Base-by-base conservation (phyloP, 2,329 filamentous ascomycete genomes). In the Hymenoscyphus fraxineus region DNA sequence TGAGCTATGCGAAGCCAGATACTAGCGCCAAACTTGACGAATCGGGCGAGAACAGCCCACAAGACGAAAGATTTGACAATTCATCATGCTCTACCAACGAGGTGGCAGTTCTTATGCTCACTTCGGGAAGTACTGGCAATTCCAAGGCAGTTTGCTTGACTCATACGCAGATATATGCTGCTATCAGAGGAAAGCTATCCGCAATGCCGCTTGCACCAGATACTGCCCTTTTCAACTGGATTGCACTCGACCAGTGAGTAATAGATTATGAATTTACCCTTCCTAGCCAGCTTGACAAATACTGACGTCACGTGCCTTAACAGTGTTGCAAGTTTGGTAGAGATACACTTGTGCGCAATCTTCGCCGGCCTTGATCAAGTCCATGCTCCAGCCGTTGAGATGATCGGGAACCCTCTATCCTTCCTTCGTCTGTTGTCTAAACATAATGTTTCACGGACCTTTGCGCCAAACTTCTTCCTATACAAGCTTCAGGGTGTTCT, bases 301-400 rank as follows among this genome's bases (percentile, higher is more conserved):
- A 27, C 27, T 27, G 3, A 27, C 1, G 27, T 27, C 27, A 27
- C 27, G 27, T 27, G 27, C 27, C 2, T 27, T 27, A 3, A 27
- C 1, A 27, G 27, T 64, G 82, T 85, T 10, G 84, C 80, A 0
- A 79, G 74, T 64, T 72, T 87, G 2, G 74, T 77, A 1, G 81
- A 87, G 60, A 79, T 82, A 16, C 84, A 86, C 67, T 70, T 86
- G 0, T 78, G 79, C 15, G 81, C 83, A 0, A 69, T 84, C 57
- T 74, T 65, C 35, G 66, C 77, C 1, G 76, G 76, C 6, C 73
- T 74, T 0, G 73, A 78, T 56, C 82, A 85, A 67, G 68, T 85
- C 12, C 81, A 83, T 62, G 75, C 82, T 3, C 72, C 70, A 0
- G 75, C 80, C 0, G 68, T 75, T 1, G 77, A 81, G n/a, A 60